A percentile compares a stretch with the other conserved stretches of the same genome.
Conservation (phyloP, 495 filamentous ascomycete genomes). For the Neurospora sp. region DNA sequence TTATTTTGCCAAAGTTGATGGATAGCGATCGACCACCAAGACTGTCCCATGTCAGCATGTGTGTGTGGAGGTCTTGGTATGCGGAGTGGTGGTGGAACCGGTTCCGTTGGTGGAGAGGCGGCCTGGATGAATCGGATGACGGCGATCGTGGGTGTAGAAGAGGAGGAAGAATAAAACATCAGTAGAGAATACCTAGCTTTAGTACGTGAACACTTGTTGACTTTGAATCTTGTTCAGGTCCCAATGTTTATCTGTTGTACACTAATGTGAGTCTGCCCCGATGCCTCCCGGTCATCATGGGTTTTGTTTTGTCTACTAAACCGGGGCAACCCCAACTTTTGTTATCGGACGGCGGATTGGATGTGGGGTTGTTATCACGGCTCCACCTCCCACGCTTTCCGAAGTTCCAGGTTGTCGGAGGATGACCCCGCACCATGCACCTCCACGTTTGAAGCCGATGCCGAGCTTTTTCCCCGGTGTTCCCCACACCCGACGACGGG, state of each 20-base stretch:
- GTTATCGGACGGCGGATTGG: background rate
- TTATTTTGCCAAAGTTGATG: background rate
- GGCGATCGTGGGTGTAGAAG: background rate
- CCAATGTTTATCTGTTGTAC: too few species aligned
- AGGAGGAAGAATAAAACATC: background rate
- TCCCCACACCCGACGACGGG: background rate
- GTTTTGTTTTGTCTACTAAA: too few species aligned
- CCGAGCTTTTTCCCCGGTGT: background rate
- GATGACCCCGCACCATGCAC: background rate
- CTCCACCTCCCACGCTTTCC: background rate
- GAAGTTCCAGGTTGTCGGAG: background rate
- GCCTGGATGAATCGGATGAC: background rate
- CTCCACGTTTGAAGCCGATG: background rate
- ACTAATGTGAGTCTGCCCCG: too few species aligned
- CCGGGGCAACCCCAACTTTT: background rate
- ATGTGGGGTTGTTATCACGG: background rate
- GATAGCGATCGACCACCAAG: background rate
- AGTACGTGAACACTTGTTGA: background rate
- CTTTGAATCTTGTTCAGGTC: background rate
- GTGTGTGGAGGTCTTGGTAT: background rate
- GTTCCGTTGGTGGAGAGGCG: background rate
- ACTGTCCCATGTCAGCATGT: background rate
- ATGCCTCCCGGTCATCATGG: too few species aligned
- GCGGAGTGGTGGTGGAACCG: background rate
- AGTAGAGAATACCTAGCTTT: background rate